Evolutionary conservation across 352 stramenopile species (phyloP), one percentile per base, ranked within the genome.

Genomic region (Saprolegnia diclina): DNA sequence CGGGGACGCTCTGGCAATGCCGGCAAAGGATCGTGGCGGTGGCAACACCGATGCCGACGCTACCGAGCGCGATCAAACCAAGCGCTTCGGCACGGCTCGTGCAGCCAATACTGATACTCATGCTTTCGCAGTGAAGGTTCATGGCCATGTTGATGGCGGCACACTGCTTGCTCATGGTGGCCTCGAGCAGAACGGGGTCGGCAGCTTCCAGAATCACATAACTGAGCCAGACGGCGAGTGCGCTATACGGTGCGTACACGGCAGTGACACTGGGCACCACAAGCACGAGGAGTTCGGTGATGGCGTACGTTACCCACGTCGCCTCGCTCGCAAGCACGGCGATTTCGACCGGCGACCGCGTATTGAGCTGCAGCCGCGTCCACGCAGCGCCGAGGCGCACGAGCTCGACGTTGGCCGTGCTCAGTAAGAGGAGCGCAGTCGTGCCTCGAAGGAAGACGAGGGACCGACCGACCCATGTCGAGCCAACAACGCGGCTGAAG

Each of bases 221-320:
- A 14, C 21, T 44, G 26, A 37, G 14, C 45, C 45, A 69, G 18
- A 45, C 45, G n/a, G 29, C 6, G 5, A 24, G 19, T 9, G 26
- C 32, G 37, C 50, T 69, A 19, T 11, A 46, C 5, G 50, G 45
- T 1, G 46, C 19, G 18, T 48, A 69, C 26, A 40, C 0, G 0
- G 42, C 14, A 0, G 13, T 52, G 45, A 19, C n/a, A 56, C 18
- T 22, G 21, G 46, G 26, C 16, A 32, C 26, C 32, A 62, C 14
- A 2, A 57, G 29, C 22, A 67, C n/a, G 21, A 57, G 19, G 61
- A 59, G 10, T 4, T 67, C 62, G 1, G n/a, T 67, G 7, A 67
- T 35, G 1, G 61, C 45, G 50, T 57, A 67, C 19, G 40, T 29
- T 3, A 67, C 24, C 62, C 62, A 67, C 19, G 45, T 67, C 19